Evolutionary conservation across 176 grass and related monocot genomes (phyloP).

Genomic region (Oryza punctata): DNA sequence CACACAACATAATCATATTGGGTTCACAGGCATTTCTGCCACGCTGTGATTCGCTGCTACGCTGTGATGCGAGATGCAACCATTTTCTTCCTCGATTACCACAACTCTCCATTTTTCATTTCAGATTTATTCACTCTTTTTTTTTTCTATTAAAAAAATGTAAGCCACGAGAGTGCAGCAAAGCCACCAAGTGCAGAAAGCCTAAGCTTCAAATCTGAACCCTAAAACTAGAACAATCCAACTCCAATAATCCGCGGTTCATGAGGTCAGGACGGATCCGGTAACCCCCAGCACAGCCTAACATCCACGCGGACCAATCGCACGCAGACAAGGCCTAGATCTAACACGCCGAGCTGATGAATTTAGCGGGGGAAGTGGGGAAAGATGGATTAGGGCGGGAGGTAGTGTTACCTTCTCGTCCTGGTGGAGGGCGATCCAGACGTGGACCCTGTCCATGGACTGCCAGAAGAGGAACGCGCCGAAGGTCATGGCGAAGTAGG

Average conservation of each 20-base stretch:
- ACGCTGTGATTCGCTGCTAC: background rate
- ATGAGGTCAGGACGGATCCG: background rate
- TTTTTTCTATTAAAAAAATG: background rate
- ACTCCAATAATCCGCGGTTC: background rate
- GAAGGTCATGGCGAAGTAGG: conserved; percentile 90
- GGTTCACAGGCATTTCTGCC: background rate
- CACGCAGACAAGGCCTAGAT: background rate
- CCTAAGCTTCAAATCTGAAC: background rate
- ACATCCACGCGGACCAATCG: background rate
- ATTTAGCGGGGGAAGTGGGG: background rate
- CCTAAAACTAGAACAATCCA: too few relatives aligned
- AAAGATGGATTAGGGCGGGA: background rate
- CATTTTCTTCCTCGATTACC: background rate
- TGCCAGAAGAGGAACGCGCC: conserved; percentile 97
- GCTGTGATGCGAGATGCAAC: background rate
- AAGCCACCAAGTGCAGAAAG: background rate
- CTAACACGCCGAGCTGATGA: conserved; percentile 9
- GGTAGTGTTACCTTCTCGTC: conserved; percentile 76
- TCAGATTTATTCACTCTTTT: background rate
- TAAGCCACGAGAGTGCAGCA: background rate
- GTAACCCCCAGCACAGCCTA: background rate
- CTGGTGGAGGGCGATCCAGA: conserved; percentile 96
- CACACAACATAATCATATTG: background rate
- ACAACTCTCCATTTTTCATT: background rate
- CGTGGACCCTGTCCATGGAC: conserved; percentile 87